Conservation (phyloP, 1,284 basidiomycete species). For the Ceratobasidium sp. region DNA sequence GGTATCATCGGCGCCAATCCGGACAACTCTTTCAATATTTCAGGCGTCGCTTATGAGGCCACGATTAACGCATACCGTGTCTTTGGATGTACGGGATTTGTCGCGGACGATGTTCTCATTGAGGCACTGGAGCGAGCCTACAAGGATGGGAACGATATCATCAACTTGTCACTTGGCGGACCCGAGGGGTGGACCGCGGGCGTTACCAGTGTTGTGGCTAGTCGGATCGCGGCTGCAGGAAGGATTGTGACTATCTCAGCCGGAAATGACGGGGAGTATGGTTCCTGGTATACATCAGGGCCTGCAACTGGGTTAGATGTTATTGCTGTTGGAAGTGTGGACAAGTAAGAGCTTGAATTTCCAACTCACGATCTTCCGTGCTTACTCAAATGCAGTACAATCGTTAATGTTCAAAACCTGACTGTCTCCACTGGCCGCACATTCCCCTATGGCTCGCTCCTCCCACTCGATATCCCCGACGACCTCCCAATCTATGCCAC, state of each 20-base stretch:
- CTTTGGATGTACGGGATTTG: constrained; percentile 45
- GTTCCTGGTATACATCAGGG: constrained; percentile 47
- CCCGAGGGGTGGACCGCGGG: constrained; percentile 56
- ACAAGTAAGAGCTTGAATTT: constrained; percentile 37
- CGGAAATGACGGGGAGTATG: constrained; percentile 48
- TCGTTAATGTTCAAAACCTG: constrained; percentile 39
- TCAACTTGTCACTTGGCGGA: constrained; percentile 61
- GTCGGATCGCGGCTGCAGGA: constrained; percentile 55
- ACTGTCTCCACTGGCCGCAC: constrained; percentile 29
- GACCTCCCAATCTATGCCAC: constrained; percentile 52
- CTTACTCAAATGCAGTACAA: constrained; percentile 20
- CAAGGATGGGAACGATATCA: constrained; percentile 58
- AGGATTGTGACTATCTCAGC: constrained; percentile 53
- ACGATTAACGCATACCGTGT: constrained; percentile 48
- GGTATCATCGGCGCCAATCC: constrained; percentile 59
- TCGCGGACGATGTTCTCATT: constrained; percentile 43
- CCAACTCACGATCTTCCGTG: background rate
- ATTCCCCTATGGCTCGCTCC: constrained; percentile 49
- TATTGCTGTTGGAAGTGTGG: constrained; percentile 47
- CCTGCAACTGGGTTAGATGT: constrained; percentile 46
- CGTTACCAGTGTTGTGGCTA: constrained; percentile 56
- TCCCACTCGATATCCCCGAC: constrained; percentile 46
- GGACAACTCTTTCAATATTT: constrained; percentile 54
- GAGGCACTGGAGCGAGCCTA: constrained; percentile 51
- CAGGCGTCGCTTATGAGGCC: constrained; percentile 47